Evolutionary conservation across 257 asterid species (phyloP).

Genomic region (Plantago ovata): DNA sequence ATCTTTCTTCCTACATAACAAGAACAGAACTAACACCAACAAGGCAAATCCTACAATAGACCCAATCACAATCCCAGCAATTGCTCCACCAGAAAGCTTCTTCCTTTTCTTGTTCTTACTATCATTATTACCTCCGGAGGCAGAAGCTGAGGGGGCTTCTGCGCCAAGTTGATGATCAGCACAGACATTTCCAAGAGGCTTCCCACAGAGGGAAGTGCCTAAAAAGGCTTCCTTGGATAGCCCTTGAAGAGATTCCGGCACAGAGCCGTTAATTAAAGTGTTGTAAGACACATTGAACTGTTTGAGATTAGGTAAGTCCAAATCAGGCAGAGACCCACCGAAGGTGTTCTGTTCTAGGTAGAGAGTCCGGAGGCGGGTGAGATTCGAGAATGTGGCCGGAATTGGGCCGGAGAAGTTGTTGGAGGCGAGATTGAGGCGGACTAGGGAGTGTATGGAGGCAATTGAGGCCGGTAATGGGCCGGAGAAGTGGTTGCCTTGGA

Average conservation of each 20-base stretch:
- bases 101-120: conserved; percentile 19
- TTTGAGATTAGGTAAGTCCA: conserved; percentile 42
- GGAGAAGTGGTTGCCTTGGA: conserved; percentile 65
- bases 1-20: conserved; percentile 59
- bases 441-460: conserved; percentile 35
- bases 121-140: conserved; percentile 5
- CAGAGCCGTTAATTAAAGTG: conserved; percentile 48
- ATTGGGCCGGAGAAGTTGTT: conserved; percentile 65
- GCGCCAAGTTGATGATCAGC: no score
- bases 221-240: conserved; percentile 53
- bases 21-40: conserved; percentile 41
- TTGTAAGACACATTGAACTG: conserved; percentile 77
- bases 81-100: conserved; percentile 67
- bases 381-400: conserved; percentile 37
- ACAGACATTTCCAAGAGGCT: conserved; percentile 58
- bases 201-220: conserved; percentile 70
- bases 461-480: conserved; percentile 38
- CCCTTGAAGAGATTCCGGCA: conserved; percentile 50
- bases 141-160: no score
- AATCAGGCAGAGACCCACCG: conserved; percentile 52
- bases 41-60: conserved; percentile 51
- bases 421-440: conserved; percentile 50
- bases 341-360: conserved; percentile 50
- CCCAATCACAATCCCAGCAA: conserved; percentile 82
- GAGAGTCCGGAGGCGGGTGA: conserved; percentile 72